Evolutionary conservation across 305 asterid genomes (phyloP).

Genomic region (Plantago rigida): DNA sequence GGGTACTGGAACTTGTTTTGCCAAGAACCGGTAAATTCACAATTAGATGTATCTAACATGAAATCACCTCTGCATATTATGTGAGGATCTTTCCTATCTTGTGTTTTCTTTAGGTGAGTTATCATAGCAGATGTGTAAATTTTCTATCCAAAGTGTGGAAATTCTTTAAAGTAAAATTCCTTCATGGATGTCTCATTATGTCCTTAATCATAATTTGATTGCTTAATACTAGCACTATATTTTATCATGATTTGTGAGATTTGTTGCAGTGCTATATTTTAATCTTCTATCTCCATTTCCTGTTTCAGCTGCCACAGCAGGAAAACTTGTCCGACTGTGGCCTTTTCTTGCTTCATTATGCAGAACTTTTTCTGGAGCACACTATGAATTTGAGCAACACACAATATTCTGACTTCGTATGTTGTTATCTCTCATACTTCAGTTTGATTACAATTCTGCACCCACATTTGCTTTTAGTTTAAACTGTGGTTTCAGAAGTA

Average conservation of each 20-base stretch:
- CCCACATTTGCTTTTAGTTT: background rate
- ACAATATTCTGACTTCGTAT: conserved; percentile 42
- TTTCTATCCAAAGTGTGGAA: too few relatives aligned
- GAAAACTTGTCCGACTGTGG: conserved; percentile 84
- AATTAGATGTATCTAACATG: too few relatives aligned
- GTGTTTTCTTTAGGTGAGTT: too few relatives aligned
- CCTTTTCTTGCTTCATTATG: conserved; percentile 87
- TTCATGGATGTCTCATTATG: conserved; percentile 10
- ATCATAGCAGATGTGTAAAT: too few relatives aligned
- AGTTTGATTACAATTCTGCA: background rate
- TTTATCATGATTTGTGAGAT: background rate
- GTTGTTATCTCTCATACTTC: conserved; percentile 23
- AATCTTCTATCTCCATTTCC: too few relatives aligned
- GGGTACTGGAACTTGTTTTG: too few relatives aligned
- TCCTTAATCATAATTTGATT: conserved; percentile 10
- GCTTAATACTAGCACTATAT: conserved; percentile 3
- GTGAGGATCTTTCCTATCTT: too few relatives aligned
- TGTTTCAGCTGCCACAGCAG: conserved; percentile 79
- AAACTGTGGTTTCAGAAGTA: too few relatives aligned
- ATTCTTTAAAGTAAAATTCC: too few relatives aligned
- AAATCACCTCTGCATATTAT: too few relatives aligned
- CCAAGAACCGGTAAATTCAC: too few relatives aligned
- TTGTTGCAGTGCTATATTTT: background rate
- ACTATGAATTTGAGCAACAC: background rate
- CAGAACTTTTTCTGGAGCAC: conserved; percentile 63